Percentiles rank a stretch among this genome's conserved stretches.
Evolutionary conservation across 23 red algal genomes (phyloP).

Genomic region (Gracilariopsis chorda): DNA sequence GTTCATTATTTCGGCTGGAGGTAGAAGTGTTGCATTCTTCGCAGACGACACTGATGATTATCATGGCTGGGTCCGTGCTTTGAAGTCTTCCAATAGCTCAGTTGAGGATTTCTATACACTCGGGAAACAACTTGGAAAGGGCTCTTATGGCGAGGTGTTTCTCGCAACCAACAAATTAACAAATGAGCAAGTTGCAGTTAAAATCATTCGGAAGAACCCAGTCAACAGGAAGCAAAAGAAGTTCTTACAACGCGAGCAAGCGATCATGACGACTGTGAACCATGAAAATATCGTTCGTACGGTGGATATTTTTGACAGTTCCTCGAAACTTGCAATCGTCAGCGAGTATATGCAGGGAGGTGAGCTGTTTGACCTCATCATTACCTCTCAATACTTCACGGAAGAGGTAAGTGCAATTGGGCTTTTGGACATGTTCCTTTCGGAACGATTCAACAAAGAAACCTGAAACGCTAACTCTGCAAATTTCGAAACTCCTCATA

Average conservation of each 20-base stretch:
- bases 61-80: conserved; percentile 54
- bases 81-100: conserved; percentile 58
- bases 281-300: conserved; percentile 81
- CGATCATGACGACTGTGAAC: conserved; percentile 72
- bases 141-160: conserved; percentile 79
- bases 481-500: no score
- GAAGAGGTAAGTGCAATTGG: conserved; percentile 52
- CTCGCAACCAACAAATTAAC: conserved; percentile 41
- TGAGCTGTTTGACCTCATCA: conserved; percentile 87
- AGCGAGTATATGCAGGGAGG: conserved; percentile 80
- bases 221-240: conserved; percentile 80
- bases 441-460: neutral
- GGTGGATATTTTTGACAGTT: conserved; percentile 75
- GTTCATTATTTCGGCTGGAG: conserved; percentile 67
- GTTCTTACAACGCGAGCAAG: conserved; percentile 69
- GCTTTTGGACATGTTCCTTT: neutral
- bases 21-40: conserved; percentile 76
- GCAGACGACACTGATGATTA: conserved; percentile 60
- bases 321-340: conserved; percentile 67
- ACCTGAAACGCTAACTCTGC: no score
- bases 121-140: conserved; percentile 70
- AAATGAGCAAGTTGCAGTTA: conserved; percentile 33
- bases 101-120: conserved; percentile 79
- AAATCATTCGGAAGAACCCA: conserved; percentile 73
- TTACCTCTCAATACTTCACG: conserved; percentile 72